Base-by-base conservation (phyloP, 495 filamentous ascomycete species). In the Xylaria intraflava region DNA sequence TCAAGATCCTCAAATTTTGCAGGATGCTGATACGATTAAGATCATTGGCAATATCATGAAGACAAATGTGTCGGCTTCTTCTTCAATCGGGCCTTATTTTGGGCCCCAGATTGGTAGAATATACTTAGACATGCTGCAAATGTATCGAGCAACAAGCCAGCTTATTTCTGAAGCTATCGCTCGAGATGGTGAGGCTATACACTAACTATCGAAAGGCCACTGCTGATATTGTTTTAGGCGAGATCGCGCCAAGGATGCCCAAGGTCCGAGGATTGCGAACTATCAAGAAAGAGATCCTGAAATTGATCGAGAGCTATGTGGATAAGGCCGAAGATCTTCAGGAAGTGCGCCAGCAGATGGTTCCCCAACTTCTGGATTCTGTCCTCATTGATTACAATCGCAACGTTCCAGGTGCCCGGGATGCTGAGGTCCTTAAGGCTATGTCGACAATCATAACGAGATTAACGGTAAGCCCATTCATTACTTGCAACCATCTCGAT, bases 11-110 rank as follows among this genome's bases (percentile, higher is more conserved):
- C 74, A 78, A 23, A 87, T 89, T 54, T 77, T 99, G 6, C 88
- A 97, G 65, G 88, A 96, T 65, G 78, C 80, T 23, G 90, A 99
- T 47, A 94, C 90, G 0, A 96, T 99, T 69, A 97, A 96, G 72
- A 83, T 99, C 54, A 87, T 99, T 52, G 93, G 93, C 48, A 99
- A 99, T 67, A 95, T 99, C 61, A 99, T 97, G 93, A 99, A 99
- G 78, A 99, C 93, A 5, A 99, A 99, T 61, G 93, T 99, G 5
- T 89, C 93, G 1, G 93, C 93, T 12, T 97, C 93, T 65, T 89
- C 87, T 23, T 97, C 94, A 0, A 91, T 97, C 46, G 93, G 93
- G 23, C 84, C 85, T 49, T 97, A 96, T 73, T 99, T 99, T 72
- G 96, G 93, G 65, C 92, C 93, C n/a, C 93, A 99, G 67, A 95